Base-by-base conservation (phyloP, 768 basidiomycete genomes). In the Mycena venus region DNA sequence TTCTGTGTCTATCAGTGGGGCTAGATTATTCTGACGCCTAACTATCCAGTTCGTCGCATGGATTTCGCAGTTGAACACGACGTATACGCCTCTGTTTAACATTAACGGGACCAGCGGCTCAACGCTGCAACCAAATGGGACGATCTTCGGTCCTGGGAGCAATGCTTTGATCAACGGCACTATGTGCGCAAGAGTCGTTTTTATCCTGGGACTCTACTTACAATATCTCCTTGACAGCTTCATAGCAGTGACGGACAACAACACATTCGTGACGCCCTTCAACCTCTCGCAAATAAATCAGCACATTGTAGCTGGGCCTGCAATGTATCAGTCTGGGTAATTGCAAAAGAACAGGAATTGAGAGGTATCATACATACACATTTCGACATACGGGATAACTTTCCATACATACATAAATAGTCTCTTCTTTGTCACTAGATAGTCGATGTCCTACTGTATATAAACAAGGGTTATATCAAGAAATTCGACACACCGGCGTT, bases 51-150 rank as follows among this genome's bases (percentile, higher is more conserved):
- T 83, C 71, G 88, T 86, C 9, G 89, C 89, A 3, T 92, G 91
- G 88, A 88, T 92, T 66, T 87, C 85, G 25, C 91, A 92, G 79
- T 81, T 92, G 64, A 93, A 92, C 84, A 86, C 85, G 14, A 92
- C 91, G 7, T 92, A 88, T 83, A 88, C 89, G 6, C 85, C 88
- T 0, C 83, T 92, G 58, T 75, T 79, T 36, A 83, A 88, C 64
- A 76, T 86, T 66, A 82, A 83, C 68, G 85, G 84, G 23, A 85
- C 85, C 75, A 82, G 83, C n/a, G 91, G 85, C 1, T 82, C 78
- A 17, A 90, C 90, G 12, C 78, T 80, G 36, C 89, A 92, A 75
- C 91, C 91, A 4, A 85, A 82, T 42, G 88, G 84, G 8, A 75
- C 69, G n/a, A 85, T 92, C 25, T 91, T 85, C 79, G 85, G 84